Evolutionary conservation across 169 alveolate species (phyloP), one percentile per base, ranked within the genome.

Genomic region (Cyclospora cayetanensis): DNA sequence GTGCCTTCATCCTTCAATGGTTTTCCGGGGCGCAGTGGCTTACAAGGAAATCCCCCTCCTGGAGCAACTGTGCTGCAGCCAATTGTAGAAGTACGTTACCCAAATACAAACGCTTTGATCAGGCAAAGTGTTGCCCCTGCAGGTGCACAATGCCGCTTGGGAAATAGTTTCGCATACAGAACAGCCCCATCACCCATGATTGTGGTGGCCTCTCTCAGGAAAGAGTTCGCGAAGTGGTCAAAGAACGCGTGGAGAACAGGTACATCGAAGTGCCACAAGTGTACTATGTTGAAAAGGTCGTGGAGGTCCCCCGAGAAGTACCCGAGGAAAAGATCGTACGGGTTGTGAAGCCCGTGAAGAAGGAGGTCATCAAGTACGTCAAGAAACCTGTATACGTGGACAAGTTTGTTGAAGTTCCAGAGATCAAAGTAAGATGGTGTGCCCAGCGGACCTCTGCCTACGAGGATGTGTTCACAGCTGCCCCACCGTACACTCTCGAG

Each of bases 371-470:
- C 18, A 84, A 80, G 42, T 76, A 91, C 72, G 91, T 91, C 27
- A 83, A 60, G 72, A 91, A 91, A 42, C 94, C 94, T 25, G 91
- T 91, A 37, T 91, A 60, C 39, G 79, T 76, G n/a, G 94, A 91
- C 55, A 91, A 91, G 34, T 37, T 91, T 43, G 94, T 91, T 5
- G 91, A 91, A 79, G 94, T 91, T 25, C 94, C 94, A 7, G 89
- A 91, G 34, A 68, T 91, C 2, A 37, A 91, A 41, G 93, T 90
- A 15, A 25, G 93, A 27, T 27, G 18, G n/a, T 22, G n/a, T 22
- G 20, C 22, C 22, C 22, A 22, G n/a, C n/a, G n/a, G 20, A 22
- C n/a, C n/a, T 53, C n/a, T 53, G 20, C n/a, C 66, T 53, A 53
- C 66, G n/a, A 53, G 66, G n/a, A 53, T 53, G n/a, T 22, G n/a